phyloP scores from a whole-genome alignment of 352 stramenopile species.

The Thalassiosira mediterranea region DNA sequence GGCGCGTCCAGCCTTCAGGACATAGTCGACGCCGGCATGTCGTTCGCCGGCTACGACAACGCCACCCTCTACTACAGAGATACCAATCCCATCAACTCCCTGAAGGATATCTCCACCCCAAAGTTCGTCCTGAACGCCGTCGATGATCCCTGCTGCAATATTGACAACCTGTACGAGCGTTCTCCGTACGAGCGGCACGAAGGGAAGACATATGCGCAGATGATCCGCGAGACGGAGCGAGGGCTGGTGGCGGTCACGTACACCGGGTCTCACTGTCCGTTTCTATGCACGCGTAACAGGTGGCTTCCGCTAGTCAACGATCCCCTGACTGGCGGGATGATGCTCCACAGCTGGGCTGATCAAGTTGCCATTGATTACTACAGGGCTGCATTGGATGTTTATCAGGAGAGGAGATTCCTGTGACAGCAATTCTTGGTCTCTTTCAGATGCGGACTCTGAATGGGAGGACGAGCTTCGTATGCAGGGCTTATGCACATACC shows the following conservation, averaged over 20 bases:
- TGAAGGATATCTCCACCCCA: constrained; percentile 55
- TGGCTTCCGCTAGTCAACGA: constrained; percentile 48
- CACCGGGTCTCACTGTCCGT: constrained; percentile 58
- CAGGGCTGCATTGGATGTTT: constrained; percentile 24
- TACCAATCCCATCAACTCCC: constrained; percentile 56
- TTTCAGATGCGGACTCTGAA: too few species aligned
- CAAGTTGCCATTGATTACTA: constrained; percentile 56
- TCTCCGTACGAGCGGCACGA: constrained; percentile 49
- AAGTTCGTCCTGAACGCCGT: constrained; percentile 56
- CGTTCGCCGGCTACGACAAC: constrained; percentile 57
- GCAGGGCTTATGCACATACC: too few species aligned
- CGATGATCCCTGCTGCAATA: constrained; percentile 61
- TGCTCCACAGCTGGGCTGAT: constrained; percentile 63
- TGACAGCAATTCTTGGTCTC: too few species aligned
- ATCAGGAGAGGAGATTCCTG: too few species aligned
- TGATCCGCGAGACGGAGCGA: constrained; percentile 42
- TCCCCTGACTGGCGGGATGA: constrained; percentile 49
- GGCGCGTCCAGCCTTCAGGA: constrained; percentile 50
- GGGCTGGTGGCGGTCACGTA: constrained; percentile 53
- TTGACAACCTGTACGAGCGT: constrained; percentile 59
- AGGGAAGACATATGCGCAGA: constrained; percentile 44
- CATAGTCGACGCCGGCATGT: constrained; percentile 42
- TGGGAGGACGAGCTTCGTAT: too few species aligned
- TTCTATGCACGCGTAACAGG: constrained; percentile 35
- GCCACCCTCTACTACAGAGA: constrained; percentile 45